Evolutionary conservation across 2,329 filamentous ascomycete species (phyloP).

Genomic region (Trichoderma guizhouense): DNA sequence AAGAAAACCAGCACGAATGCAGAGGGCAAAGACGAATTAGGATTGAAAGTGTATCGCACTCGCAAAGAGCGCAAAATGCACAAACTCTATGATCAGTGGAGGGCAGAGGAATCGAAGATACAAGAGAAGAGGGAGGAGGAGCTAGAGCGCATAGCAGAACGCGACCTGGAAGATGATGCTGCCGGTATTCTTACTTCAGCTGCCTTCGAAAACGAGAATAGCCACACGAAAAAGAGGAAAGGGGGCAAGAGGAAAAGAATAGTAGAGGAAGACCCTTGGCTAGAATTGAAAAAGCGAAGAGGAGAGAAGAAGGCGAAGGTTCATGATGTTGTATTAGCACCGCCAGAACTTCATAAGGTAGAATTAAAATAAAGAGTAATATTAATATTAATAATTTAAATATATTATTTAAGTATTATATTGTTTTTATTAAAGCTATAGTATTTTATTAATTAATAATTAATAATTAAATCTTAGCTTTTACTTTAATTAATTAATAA

Average conservation of each 20-base stretch:
- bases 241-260: slow-evolving; percentile 38
- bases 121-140: slow-evolving; percentile 64
- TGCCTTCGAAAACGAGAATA: slow-evolving; percentile 42
- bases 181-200: slow-evolving; percentile 41
- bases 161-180: slow-evolving; percentile 58
- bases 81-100: slow-evolving; percentile 75
- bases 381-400: not conserved
- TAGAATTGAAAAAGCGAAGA: slow-evolving; percentile 64
- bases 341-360: slow-evolving; percentile 53
- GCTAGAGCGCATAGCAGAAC: slow-evolving; percentile 60
- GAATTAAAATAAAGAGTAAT: not conserved
- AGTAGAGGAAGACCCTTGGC: slow-evolving; percentile 74
- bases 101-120: slow-evolving; percentile 61
- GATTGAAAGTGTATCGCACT: slow-evolving; percentile 67
- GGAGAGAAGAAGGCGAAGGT: slow-evolving; percentile 52
- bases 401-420: too few relatives aligned
- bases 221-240: slow-evolving; percentile 29
- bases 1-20: slow-evolving; percentile 53
- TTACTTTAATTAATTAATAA: too few relatives aligned
- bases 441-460: too few relatives aligned
- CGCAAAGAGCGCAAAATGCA: slow-evolving; percentile 82
- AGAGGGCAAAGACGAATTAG: slow-evolving; percentile 59
- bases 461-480: too few relatives aligned
- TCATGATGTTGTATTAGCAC: slow-evolving; percentile 66
- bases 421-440: too few relatives aligned